A percentile compares a stretch with the other conserved stretches of the same genome.
Conservation (phyloP, 805 yeast genomes). For the Cyberlindnera maritima region DNA sequence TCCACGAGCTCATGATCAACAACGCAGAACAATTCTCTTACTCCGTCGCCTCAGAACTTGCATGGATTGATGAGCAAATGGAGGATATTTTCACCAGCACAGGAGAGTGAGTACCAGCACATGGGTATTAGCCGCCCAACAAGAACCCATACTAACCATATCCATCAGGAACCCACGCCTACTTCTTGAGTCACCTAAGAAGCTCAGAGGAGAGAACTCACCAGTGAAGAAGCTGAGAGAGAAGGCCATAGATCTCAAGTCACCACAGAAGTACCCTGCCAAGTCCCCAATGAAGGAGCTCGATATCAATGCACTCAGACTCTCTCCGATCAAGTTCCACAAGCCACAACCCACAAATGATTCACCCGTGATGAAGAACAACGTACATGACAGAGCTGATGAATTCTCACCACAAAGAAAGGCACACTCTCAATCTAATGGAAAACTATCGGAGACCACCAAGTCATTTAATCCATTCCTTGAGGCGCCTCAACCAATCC, state of each 20-base stretch:
- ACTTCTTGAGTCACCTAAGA: slow-evolving; percentile 27
- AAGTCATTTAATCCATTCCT: slow-evolving; percentile 7
- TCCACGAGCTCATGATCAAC: slow-evolving; percentile 36
- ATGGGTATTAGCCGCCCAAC: background rate
- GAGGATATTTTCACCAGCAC: slow-evolving; percentile 29
- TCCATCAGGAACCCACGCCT: slow-evolving; percentile 24
- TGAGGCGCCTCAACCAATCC: slow-evolving; percentile 3
- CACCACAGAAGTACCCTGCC: slow-evolving; percentile 13
- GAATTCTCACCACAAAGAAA: background rate
- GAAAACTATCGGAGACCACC: background rate
- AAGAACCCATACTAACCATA: slow-evolving; percentile 10
- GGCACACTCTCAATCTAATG: background rate
- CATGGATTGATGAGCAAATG: slow-evolving; percentile 42
- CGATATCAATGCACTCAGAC: slow-evolving; percentile 15
- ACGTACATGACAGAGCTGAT: background rate
- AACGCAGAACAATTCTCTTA: slow-evolving; percentile 40
- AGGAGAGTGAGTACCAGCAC: slow-evolving; percentile 22
- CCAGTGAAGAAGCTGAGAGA: slow-evolving; percentile 28
- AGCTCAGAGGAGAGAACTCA: slow-evolving; percentile 26
- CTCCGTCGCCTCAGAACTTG: slow-evolving; percentile 37
- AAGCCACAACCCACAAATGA: slow-evolving; percentile 5
- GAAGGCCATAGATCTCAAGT: slow-evolving; percentile 18
- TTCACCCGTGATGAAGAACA: background rate
- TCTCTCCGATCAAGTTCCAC: slow-evolving; percentile 24
- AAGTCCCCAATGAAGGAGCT: slow-evolving; percentile 24